Conservation (phyloP, 345 rosid genomes). For the Rhodamnia argentea region DNA sequence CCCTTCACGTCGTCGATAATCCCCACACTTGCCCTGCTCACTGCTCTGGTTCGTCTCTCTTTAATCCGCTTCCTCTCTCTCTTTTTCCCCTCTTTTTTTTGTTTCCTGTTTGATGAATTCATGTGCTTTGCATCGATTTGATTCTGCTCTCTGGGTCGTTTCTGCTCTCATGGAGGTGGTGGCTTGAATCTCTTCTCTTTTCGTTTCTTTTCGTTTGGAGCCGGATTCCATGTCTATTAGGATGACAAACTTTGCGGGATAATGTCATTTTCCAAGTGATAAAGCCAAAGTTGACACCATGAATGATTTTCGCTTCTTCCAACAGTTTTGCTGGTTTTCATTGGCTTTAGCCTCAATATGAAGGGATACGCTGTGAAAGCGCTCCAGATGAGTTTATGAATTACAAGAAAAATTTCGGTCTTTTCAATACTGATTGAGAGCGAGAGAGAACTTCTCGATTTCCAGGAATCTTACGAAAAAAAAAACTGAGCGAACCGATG, state of each 20-base stretch:
- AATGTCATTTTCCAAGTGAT: not conserved
- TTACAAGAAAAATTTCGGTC: not conserved
- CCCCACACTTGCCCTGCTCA: not conserved
- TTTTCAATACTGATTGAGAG: not conserved
- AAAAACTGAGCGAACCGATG: not conserved
- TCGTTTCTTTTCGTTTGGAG: not conserved
- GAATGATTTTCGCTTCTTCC: not conserved
- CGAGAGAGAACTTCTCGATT: not conserved
- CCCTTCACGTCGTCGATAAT: not conserved
- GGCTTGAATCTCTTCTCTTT: not conserved
- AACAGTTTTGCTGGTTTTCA: not conserved
- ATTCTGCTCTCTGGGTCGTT: not conserved
- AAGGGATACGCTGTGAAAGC: not conserved
- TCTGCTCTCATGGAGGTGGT: not conserved
- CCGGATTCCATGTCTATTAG: not conserved
- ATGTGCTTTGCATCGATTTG: not conserved
- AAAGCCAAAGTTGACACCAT: not conserved
- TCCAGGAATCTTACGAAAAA: not conserved
- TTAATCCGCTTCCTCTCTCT: not conserved
- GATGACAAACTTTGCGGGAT: not conserved
- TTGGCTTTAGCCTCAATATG: not conserved
- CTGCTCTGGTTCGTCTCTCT: constrained; percentile 5
- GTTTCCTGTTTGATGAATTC: not conserved
- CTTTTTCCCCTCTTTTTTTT: not conserved
- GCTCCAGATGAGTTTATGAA: not conserved